Conservation (phyloP, 2,329 filamentous ascomycete genomes). For the Clonostachys chloroleuca region DNA sequence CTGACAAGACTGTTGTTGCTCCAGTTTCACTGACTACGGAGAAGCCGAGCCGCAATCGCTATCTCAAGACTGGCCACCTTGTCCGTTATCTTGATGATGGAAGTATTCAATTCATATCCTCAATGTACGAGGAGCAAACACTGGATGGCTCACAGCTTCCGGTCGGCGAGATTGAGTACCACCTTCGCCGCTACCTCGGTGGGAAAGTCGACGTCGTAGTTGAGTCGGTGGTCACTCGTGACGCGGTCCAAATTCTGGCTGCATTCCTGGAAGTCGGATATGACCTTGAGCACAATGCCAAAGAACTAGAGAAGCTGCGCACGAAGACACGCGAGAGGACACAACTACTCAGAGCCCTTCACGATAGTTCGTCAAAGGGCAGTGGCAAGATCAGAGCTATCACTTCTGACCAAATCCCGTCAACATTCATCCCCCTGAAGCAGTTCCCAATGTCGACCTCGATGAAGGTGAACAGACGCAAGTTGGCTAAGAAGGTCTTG, state of each 20-base stretch:
- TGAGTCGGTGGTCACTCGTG: slow-evolving; percentile 39
- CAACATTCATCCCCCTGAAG: slow-evolving; percentile 42
- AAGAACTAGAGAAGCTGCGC: slow-evolving; percentile 30
- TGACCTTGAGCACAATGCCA: slow-evolving; percentile 24
- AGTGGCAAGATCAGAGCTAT: slow-evolving; percentile 1
- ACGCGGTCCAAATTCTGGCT: slow-evolving; percentile 33
- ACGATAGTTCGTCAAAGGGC: slow-evolving; percentile 16
- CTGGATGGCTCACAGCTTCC: slow-evolving; percentile 32
- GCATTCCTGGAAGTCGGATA: slow-evolving; percentile 46
- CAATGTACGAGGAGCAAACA: slow-evolving; percentile 32
- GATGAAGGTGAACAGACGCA: slow-evolving; percentile 43
- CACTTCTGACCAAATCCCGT: slow-evolving; percentile 32
- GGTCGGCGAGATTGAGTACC: slow-evolving; percentile 38
- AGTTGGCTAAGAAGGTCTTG: slow-evolving; percentile 38
- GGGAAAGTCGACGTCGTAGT: slow-evolving; percentile 42
- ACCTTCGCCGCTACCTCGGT: slow-evolving; percentile 40
- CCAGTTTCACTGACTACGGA: slow-evolving; percentile 8
- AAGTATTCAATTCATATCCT: slow-evolving; percentile 41
- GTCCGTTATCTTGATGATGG: slow-evolving; percentile 44
- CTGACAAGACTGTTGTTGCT: slow-evolving; percentile 13
- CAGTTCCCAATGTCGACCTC: slow-evolving; percentile 42
- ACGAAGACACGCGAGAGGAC: slow-evolving; percentile 34
- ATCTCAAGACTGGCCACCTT: slow-evolving; percentile 45
- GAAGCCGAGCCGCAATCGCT: slow-evolving; percentile 22
- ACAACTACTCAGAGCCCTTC: neutral